Conservation (phyloP, 1,284 basidiomycete species). For the Ganoderma multipileum region DNA sequence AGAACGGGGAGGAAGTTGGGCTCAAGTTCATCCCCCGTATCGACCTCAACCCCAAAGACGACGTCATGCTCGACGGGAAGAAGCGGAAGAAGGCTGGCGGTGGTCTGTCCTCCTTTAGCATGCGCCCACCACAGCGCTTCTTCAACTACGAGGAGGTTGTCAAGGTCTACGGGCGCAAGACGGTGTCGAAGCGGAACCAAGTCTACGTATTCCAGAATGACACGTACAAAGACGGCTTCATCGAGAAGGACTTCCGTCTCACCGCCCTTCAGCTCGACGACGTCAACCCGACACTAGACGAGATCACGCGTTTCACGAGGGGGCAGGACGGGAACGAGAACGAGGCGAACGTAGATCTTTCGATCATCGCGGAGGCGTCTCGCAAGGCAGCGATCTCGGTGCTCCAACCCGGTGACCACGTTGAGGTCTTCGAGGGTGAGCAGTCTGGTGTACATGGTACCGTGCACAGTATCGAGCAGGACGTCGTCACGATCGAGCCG, state of each 20-base stretch:
- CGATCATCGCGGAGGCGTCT: constrained; percentile 88
- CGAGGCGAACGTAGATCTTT: constrained; percentile 75
- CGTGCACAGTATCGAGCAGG: constrained; percentile 89
- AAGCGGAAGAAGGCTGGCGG: constrained; percentile 75
- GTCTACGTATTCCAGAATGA: constrained; percentile 91
- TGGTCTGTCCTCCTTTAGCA: constrained; percentile 49
- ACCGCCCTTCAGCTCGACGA: constrained; percentile 85
- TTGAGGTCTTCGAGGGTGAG: constrained; percentile 98
- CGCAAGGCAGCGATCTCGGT: constrained; percentile 87
- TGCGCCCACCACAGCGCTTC: constrained; percentile 89
- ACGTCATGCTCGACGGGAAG: constrained; percentile 65
- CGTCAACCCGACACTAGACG: constrained; percentile 95
- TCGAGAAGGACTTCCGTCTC: constrained; percentile 95
- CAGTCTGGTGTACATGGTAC: constrained; percentile 93
- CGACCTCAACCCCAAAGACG: constrained; percentile 91
- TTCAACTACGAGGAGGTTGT: constrained; percentile 96
- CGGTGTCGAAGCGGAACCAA: constrained; percentile 76
- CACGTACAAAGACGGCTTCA: constrained; percentile 93
- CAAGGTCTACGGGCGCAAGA: constrained; percentile 84
- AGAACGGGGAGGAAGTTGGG: constrained; percentile 94
- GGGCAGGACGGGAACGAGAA: constrained; percentile 69
- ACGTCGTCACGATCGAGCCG: constrained; percentile 87
- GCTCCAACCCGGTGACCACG: constrained; percentile 96
- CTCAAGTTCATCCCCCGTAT: constrained; percentile 97
- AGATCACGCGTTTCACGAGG: constrained; percentile 91